A percentile compares a stretch with the other conserved stretches of the same genome.
phyloP scores from a whole-genome alignment of 441 rosid species.

The Erodium texanum region DNA sequence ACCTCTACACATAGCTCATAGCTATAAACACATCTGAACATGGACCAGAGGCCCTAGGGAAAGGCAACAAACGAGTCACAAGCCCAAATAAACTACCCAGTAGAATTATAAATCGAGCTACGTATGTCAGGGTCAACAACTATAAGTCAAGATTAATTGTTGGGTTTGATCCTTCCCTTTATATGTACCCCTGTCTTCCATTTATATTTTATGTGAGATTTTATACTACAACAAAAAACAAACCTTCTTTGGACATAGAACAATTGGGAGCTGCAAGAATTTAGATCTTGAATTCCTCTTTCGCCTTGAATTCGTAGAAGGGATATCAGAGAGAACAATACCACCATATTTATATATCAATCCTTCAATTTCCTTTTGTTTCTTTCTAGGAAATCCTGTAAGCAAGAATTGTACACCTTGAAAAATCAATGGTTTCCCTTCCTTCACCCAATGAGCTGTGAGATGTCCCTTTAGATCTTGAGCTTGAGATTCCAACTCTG shows the following conservation, averaged over 20 bases:
- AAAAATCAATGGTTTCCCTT: conserved; percentile 30
- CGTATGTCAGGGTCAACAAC: background rate
- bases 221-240: conserved; percentile 7
- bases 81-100: no score
- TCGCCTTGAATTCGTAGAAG: conserved; percentile 29
- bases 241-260: conserved; percentile 52
- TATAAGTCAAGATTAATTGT: background rate
- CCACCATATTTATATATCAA: conserved; percentile 50
- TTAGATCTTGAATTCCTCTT: conserved; percentile 24
- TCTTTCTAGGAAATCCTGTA: conserved; percentile 48
- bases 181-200: background rate
- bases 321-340: conserved; percentile 39
- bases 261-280: conserved; percentile 31
- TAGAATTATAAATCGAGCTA: background rate
- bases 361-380: conserved; percentile 40
- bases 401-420: conserved; percentile 44
- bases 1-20: no score
- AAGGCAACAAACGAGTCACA: no score
- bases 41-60: no score
- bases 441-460: conserved; percentile 14
- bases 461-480: conserved; percentile 19
- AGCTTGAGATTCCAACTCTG: conserved; percentile 16
- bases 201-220: no score
- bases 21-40: no score
- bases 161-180: background rate